Conservation (phyloP, 2,329 filamentous ascomycete species). For the Beauveria asiatica region DNA sequence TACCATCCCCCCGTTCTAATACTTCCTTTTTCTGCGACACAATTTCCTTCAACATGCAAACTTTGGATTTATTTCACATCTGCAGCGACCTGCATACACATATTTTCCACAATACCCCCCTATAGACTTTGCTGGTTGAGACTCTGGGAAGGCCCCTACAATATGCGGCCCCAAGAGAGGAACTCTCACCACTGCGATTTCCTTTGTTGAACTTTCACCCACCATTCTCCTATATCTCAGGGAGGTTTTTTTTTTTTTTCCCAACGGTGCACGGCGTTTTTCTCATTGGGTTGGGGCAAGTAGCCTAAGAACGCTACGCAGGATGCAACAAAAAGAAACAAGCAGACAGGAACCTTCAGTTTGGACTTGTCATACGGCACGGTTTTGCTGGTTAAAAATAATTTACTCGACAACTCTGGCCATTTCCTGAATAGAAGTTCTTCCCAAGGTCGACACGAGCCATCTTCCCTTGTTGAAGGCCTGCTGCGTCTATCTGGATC, state of each 20-base stretch:
- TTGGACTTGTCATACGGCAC: not conserved
- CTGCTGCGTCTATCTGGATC: not conserved
- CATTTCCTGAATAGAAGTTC: not conserved
- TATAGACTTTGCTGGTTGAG: conserved; percentile 9
- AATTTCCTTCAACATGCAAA: not conserved
- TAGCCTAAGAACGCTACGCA: not conserved
- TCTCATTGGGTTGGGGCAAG: not conserved
- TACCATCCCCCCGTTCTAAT: conserved; percentile 7
- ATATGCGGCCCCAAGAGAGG: not conserved
- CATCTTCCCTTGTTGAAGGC: not conserved
- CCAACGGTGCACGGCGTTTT: not conserved
- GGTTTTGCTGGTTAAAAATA: not conserved
- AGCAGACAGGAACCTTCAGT: not conserved
- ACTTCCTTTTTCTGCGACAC: conserved; percentile 7
- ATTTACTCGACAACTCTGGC: not conserved
- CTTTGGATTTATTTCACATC: conserved; percentile 4
- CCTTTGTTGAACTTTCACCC: conserved; percentile 7
- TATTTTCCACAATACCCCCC: conserved; percentile 7
- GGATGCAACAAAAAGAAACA: conserved; percentile 1
- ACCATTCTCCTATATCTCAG: conserved; percentile 2
- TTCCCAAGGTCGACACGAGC: not conserved
- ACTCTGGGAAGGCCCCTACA: not conserved
- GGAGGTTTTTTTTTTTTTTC: not conserved
- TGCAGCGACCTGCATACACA: conserved; percentile 8
- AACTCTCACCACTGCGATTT: conserved; percentile 3